Evolutionary conservation across 2,329 filamentous ascomycete species (phyloP), one percentile per base, ranked within the genome.

Genomic region (Microascus cirrosus): DNA sequence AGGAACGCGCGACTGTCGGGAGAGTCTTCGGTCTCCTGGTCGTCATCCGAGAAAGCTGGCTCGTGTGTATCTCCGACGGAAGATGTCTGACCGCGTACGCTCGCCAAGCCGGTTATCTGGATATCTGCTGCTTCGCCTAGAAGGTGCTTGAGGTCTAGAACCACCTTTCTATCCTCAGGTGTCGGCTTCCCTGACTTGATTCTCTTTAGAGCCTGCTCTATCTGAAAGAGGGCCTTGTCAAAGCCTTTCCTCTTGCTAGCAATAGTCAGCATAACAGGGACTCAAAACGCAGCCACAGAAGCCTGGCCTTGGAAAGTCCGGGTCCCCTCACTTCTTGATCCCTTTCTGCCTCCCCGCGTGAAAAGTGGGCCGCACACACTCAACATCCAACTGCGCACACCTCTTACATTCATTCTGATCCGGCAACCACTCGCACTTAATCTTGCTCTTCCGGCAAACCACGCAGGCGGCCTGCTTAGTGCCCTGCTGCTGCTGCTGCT

Each of bases 301-400:
- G n/a, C n/a, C n/a, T 35, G 1, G 15, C 50, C 10, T 25, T 45
- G 28, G 20, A 11, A 12, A 13, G 13, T 3, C 53, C 15, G 15
- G 53, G 54, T 32, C 6, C 25, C 48, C 75, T 70, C 70, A 86
- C 86, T 90, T 90, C 69, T 89, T 90, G 60, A 89, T 86, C 24
- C 86, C 87, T 66, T 89, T 89, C 65, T 88, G 85, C 55, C 87
- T 76, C 8, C 86, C 86, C 3, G 88, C 79, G 61, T 89, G 85
- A 65, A 89, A 88, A n/a, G 80, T 80, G n/a, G 80, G 86, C 2
- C 87, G 82, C 6, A 87, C 73, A 66, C 86, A 90, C 60, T 88
- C 82, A 15, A 72, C 67, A 36, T 78, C 75, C 8, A 79, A 72
- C 64, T 83, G 78, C 57, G 75, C 71, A 67, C 85, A 88, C 68